Evolutionary conservation across 2,329 filamentous ascomycete species (phyloP), one percentile per base, ranked within the genome.

Genomic region (Macrophomina tecta): DNA sequence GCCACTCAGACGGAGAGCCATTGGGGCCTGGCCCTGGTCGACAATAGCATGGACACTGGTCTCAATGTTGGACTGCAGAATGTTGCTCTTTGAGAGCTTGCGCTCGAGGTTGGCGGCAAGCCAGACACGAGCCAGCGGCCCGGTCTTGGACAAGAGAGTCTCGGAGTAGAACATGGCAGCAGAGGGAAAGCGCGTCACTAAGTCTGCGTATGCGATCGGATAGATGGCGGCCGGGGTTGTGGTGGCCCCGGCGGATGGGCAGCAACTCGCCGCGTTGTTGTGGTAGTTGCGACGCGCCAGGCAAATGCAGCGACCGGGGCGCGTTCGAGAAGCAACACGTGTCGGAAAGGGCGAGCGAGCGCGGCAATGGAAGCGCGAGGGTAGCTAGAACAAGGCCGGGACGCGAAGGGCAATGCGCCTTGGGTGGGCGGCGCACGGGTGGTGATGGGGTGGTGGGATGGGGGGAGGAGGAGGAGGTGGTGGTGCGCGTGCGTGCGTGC

Each of bases 61-160:
- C 74, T 94, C 91, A 73, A 99, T 91, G 82, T 97, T 96, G 68
- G 94, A 94, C 77, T 97, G 93, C 70, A 99, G 80, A 72, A 98
- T 95, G 75, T 97, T 93, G 70, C 93, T 93, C 82, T 99, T 99
- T 73, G 94, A 97, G 68, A 99, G 89, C 83, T 98, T 99, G 85
- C 94, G 93, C 87, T 98, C 95, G 71, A 98, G 86, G 81, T 98
- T 99, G 83, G 95, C 93, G 38, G 95, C 97, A 69, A 98, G 88
- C 95, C 95, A 99, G 82, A 98, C 94, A 77, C 93, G 92, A 82
- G 95, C 95, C 85, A 99, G 83, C 76, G 95, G 94, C 84, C 95
- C 95, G 74, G 93, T 97, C 89, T 97, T 97, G 79, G 94, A 93
- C 74, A 99, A 88, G 68, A 99, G 88, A 65, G 93, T 93, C 84